phyloP scores from a whole-genome alignment of 2,329 filamentous ascomycete species.

The Rugonectria rugulosa region DNA sequence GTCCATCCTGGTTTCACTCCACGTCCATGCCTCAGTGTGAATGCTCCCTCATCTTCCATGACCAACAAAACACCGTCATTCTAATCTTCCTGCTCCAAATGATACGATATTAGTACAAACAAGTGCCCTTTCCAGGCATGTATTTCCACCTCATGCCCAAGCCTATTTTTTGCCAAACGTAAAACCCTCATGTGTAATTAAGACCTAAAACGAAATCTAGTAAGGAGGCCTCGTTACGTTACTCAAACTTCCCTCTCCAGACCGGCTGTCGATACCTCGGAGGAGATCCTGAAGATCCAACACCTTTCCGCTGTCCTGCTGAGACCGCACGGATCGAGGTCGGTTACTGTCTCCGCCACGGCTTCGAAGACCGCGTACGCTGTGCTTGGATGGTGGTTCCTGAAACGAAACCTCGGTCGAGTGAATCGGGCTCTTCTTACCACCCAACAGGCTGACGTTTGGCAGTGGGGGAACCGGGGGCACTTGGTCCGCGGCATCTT shows the following conservation, averaged over 20 bases:
- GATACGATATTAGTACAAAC: constrained; percentile 7
- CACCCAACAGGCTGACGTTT: constrained; percentile 42
- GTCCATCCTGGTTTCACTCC: not conserved
- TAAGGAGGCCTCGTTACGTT: constrained; percentile 60
- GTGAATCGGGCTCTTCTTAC: constrained; percentile 39
- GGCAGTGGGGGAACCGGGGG: constrained; percentile 66
- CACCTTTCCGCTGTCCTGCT: constrained; percentile 42
- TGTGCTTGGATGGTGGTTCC: constrained; percentile 45
- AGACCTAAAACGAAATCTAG: constrained; percentile 36
- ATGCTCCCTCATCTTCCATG: not conserved
- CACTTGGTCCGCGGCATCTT: constrained; percentile 48
- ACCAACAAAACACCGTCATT: constrained; percentile 2
- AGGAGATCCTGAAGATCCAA: constrained; percentile 60
- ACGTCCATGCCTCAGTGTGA: not conserved
- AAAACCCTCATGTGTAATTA: not conserved
- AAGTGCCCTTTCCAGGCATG: not conserved
- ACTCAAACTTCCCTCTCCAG: constrained; percentile 54
- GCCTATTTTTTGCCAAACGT: not conserved
- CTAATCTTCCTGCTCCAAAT: not conserved
- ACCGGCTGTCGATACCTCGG: constrained; percentile 58
- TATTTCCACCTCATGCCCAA: not conserved
- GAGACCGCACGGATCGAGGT: constrained; percentile 44
- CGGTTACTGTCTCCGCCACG: constrained; percentile 50
- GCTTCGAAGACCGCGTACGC: constrained; percentile 51
- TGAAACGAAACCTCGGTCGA: constrained; percentile 43